A percentile compares a stretch with the other conserved stretches of the same genome.
Conservation (phyloP, 208 protist species). For the Trypanosomatidae sp. region DNA sequence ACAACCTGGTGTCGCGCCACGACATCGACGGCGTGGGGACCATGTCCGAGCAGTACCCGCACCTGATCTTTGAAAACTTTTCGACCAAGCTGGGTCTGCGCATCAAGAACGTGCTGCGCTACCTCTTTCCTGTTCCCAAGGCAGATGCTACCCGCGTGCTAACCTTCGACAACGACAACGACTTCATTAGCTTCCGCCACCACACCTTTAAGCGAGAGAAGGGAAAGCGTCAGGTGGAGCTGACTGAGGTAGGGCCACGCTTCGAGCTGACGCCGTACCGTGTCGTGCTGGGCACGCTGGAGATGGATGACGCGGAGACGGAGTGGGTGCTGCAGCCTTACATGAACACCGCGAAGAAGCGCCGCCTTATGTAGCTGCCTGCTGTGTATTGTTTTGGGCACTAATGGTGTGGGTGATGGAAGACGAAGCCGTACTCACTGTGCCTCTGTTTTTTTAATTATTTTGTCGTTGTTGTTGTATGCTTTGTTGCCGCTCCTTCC, state of each 20-base stretch:
- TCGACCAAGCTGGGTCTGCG: conserved; percentile 88
- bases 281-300: conserved; percentile 95
- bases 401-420: no score
- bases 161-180: conserved; percentile 94
- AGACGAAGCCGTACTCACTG: no score
- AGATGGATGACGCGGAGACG: conserved; percentile 96
- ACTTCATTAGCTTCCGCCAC: conserved; percentile 94
- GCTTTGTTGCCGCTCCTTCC: no score
- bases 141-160: conserved; percentile 91
- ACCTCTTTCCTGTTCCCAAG: conserved; percentile 86
- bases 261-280: conserved; percentile 97
- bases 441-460: no score
- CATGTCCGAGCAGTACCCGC: conserved; percentile 92
- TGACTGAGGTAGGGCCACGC: conserved; percentile 94
- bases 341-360: conserved; percentile 98
- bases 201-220: conserved; percentile 94
- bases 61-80: conserved; percentile 95
- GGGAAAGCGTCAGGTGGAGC: conserved; percentile 69
- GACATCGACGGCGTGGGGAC: conserved; percentile 82
- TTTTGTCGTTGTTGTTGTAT: no score
- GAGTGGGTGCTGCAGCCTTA: conserved; percentile 99
- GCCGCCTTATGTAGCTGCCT: conserved; percentile 57
- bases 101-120: conserved; percentile 84
- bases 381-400: background rate
- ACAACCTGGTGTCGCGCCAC: conserved; percentile 79